Conservation (phyloP, 176 grass and related monocot species). For the Secale cereale region DNA sequence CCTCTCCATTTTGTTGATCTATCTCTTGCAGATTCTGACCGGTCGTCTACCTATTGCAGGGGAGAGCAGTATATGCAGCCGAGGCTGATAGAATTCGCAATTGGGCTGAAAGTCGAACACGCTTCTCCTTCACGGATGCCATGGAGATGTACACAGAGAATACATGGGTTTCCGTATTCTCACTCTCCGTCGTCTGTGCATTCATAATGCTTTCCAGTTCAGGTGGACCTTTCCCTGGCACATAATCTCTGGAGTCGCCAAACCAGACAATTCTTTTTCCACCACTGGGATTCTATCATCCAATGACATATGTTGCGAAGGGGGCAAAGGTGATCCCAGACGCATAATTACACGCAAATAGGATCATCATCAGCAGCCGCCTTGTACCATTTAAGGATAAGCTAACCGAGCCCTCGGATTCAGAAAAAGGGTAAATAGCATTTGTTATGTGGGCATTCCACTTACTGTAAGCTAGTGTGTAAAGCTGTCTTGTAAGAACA, state of each 20-base stretch:
- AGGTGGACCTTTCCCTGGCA: conserved; percentile 63
- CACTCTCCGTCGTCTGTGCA: conserved; percentile 89
- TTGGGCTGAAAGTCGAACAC: conserved; percentile 92
- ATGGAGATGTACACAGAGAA: conserved; percentile 98
- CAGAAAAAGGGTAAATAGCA: conserved; percentile 25
- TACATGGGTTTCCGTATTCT: conserved; percentile 98
- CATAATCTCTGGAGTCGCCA: conserved; percentile 30
- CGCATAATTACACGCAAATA: background rate
- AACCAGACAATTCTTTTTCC: background rate
- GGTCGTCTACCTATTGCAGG: conserved; percentile 34
- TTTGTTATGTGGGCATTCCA: conserved; percentile 48
- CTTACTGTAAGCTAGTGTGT: conserved; percentile 15
- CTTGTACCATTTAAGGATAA: conserved; percentile 30
- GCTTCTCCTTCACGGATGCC: conserved; percentile 92
- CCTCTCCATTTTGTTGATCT: background rate
- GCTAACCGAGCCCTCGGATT: conserved; percentile 25
- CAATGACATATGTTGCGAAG: background rate
- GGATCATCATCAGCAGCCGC: background rate
- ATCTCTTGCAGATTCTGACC: background rate
- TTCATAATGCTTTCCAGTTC: conserved; percentile 98
- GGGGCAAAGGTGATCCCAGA: conserved; percentile 18
- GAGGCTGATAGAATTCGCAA: conserved; percentile 96
- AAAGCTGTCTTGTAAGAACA: conserved; percentile 13
- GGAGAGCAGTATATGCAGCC: conserved; percentile 85
- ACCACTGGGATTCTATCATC: conserved; percentile 8